Evolutionary conservation across 2,329 filamentous ascomycete genomes (phyloP).

Genomic region (Paecilomyces fulvus): DNA sequence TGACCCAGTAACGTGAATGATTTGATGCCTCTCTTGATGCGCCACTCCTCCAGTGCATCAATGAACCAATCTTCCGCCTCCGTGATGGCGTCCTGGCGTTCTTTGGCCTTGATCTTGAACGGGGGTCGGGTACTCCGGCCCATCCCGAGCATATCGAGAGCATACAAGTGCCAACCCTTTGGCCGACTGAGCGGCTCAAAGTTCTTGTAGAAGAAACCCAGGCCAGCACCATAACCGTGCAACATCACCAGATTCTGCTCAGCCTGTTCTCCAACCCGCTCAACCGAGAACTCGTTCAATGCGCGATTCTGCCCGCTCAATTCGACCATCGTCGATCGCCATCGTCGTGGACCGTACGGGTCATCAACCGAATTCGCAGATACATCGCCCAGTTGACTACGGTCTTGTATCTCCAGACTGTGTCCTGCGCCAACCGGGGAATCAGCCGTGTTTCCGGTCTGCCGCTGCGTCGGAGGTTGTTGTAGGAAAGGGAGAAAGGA

Average conservation of each 20-base stretch:
- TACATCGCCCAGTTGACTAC: constrained; percentile 36
- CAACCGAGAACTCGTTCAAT: constrained; percentile 87
- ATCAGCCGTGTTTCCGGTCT: constrained; percentile 44
- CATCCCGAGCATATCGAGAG: constrained; percentile 93
- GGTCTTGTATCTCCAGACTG: constrained; percentile 27
- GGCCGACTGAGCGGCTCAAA: constrained; percentile 77
- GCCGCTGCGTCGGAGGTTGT: constrained; percentile 59
- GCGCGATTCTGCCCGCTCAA: constrained; percentile 78
- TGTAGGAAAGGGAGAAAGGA: constrained; percentile 75
- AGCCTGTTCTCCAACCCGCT: constrained; percentile 67
- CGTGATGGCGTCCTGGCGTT: constrained; percentile 66
- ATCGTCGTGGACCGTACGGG: constrained; percentile 75
- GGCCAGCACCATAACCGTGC: constrained; percentile 89
- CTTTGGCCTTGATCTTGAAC: constrained; percentile 79
- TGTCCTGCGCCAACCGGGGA: constrained; percentile 17
- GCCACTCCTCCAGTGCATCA: constrained; percentile 94
- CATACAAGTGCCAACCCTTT: constrained; percentile 79
- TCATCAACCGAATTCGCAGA: constrained; percentile 50
- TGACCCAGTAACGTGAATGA: constrained; percentile 90
- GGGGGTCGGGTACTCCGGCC: constrained; percentile 75
- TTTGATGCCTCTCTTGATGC: constrained; percentile 77
- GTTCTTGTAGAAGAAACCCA: constrained; percentile 98
- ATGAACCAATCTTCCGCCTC: constrained; percentile 96
- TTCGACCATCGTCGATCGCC: constrained; percentile 76
- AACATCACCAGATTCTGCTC: constrained; percentile 90